phyloP scores from a whole-genome alignment of 2,329 filamentous ascomycete genomes.

The Trichoderma semiorbis region DNA sequence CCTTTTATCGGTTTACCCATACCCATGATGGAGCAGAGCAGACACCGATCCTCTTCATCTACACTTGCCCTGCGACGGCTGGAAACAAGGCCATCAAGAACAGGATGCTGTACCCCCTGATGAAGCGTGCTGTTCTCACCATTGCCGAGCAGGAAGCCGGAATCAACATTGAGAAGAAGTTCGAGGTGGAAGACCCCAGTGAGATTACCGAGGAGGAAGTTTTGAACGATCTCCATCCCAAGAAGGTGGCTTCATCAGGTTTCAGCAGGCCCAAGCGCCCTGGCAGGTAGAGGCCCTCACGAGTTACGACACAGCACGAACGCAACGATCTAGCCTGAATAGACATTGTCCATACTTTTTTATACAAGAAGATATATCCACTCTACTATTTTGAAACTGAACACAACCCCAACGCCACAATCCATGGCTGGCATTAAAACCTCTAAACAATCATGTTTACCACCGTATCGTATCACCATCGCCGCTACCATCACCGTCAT shows the following conservation, averaged over 20 bases:
- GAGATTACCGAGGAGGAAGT: conserved; percentile 69
- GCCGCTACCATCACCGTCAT: neutral
- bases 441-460: neutral
- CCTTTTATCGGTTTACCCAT: conserved; percentile 68
- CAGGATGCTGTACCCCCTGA: conserved; percentile 78
- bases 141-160: conserved; percentile 64
- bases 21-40: conserved; percentile 50
- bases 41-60: conserved; percentile 71
- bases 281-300: conserved; percentile 48
- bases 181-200: conserved; percentile 62
- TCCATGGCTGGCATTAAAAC: conserved; percentile 3
- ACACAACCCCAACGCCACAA: conserved; percentile 22
- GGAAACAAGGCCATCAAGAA: conserved; percentile 71
- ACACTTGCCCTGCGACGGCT: conserved; percentile 69
- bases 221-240: conserved; percentile 64
- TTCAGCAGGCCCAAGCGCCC: conserved; percentile 80
- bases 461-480: neutral
- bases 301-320: conserved; percentile 16
- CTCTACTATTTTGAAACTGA: conserved; percentile 22
- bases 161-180: conserved; percentile 65
- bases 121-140: conserved; percentile 64
- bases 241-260: conserved; percentile 60
- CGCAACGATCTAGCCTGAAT: conserved; percentile 18
- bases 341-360: conserved; percentile 18
- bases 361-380: conserved; percentile 12